Evolutionary conservation across 164 flowering plant species (phyloP).

Genomic region (Chloranthus sessilifolius): DNA sequence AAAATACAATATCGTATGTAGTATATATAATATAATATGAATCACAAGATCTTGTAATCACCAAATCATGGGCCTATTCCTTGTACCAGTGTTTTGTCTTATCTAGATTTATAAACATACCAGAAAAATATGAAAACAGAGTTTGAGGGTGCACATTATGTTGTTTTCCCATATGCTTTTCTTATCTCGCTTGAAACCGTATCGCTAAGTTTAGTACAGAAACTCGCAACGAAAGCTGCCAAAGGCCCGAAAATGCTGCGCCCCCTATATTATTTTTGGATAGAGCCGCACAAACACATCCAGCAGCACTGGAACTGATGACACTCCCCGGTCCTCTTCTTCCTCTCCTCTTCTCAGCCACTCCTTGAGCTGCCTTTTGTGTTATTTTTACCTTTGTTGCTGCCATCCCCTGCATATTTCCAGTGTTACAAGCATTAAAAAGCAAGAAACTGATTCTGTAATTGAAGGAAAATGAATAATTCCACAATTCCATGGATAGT

Average conservation of each 20-base stretch:
- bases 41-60: no score
- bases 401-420: constrained; percentile 72
- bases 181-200: constrained; percentile 98
- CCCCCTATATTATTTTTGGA: constrained; percentile 77
- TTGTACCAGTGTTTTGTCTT: no score
- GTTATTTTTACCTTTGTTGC: constrained; percentile 91
- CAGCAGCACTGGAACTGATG: constrained; percentile 97
- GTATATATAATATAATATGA: no score
- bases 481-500: no score
- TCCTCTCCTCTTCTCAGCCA: constrained; percentile 94
- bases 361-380: constrained; percentile 93
- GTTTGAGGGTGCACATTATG: no score
- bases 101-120: no score
- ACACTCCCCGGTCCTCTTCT: constrained; percentile 98
- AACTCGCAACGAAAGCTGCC: constrained; percentile 89
- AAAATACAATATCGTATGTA: no score
- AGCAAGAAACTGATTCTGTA: no score
- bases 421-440: no score
- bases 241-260: constrained; percentile 40
- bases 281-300: constrained; percentile 86
- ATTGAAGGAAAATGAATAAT: no score
- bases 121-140: no score
- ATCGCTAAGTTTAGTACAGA: constrained; percentile 94
- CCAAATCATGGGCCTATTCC: no score
- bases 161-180: constrained; percentile 85